Base-by-base conservation (phyloP, 768 basidiomycete genomes). In the Dioszegia crocea region DNA sequence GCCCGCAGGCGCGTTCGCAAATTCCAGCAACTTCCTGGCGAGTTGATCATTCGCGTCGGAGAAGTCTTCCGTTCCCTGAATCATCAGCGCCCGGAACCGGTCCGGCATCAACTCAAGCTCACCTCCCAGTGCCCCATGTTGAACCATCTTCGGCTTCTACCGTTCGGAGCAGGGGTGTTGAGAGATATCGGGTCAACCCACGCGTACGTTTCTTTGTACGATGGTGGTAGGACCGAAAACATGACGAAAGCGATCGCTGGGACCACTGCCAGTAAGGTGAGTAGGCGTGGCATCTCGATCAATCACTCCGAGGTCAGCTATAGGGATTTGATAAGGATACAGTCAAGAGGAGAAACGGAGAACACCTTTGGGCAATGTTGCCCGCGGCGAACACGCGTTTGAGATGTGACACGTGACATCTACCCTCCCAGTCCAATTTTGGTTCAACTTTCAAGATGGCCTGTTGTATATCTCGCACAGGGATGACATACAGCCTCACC, bases 51-150 rank as follows among this genome's bases (percentile, higher is more conserved):
- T 61, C 3, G 71, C 71, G 10, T 59, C 51, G 19, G 64, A 56
- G 43, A 63, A 73, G 24, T 36, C 43, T 8, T 66, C 61, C 2
- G 64, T 68, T 10, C 58, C 50, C 67, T 71, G 36, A 21, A 24
- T 2, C 14, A 16, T 53, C 23, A 53, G 51, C 19, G 8, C 1
- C 6, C 14, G 43, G 8, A 29, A 26, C 26, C 19, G 51, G 38
- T 33, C n/a, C n/a, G 33, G 33, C 33, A 6, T 33, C 33, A 14
- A 14, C 6, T 33, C 14, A 14, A 33, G 33, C 66, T 47, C 36
- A 67, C 71, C 47, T 67, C 64, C 71, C 71, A 73, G 33, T 57
- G 69, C 8, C 71, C 71, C 63, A 73, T 67, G 55, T 73, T 73
- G 40, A 56, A 53, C 71, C 71, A 73, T 56, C 41, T 43, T 59